Percentiles rank a stretch among this genome's conserved stretches.
Evolutionary conservation across 2,329 filamentous ascomycete genomes (phyloP).

Genomic region (Fonsecaea erecta): DNA sequence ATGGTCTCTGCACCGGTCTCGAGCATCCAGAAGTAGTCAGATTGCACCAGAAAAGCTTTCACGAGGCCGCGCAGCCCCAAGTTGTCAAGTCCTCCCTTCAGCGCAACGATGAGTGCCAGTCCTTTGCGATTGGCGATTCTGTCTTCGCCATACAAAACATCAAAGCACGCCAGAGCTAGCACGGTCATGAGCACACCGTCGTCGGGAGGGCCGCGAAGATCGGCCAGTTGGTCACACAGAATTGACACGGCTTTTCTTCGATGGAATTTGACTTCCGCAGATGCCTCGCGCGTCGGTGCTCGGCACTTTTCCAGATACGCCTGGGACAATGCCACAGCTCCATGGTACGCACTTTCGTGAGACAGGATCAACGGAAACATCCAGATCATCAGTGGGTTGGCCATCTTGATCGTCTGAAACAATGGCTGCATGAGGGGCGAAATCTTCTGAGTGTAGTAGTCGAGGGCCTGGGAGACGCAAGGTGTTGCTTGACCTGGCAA

Average conservation of each 20-base stretch:
- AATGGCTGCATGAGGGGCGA: slow-evolving; percentile 24
- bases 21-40: slow-evolving; percentile 30
- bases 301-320: slow-evolving; percentile 24
- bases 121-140: slow-evolving; percentile 22
- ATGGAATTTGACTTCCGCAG: slow-evolving; percentile 24
- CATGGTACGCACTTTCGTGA: slow-evolving; percentile 25
- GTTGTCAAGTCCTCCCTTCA: slow-evolving; percentile 30
- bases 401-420: slow-evolving; percentile 19
- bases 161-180: slow-evolving; percentile 23
- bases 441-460: slow-evolving; percentile 23
- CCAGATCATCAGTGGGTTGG: slow-evolving; percentile 26
- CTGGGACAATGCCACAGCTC: slow-evolving; percentile 25
- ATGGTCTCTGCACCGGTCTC: slow-evolving; percentile 21
- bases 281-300: slow-evolving; percentile 12
- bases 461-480: slow-evolving; percentile 21
- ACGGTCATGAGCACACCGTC: slow-evolving; percentile 25
- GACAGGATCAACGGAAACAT: slow-evolving; percentile 22
- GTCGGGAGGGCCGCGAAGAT: slow-evolving; percentile 17
- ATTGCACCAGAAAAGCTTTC: slow-evolving; percentile 26
- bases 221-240: slow-evolving; percentile 14
- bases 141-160: slow-evolving; percentile 23
- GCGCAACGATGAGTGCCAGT: slow-evolving; percentile 26
- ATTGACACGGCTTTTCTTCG: slow-evolving; percentile 18
- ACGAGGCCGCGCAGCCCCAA: slow-evolving; percentile 20
- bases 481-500: slow-evolving; percentile 23